Percentiles rank a stretch among this genome's conserved stretches.
Evolutionary conservation across 2,329 filamentous ascomycete genomes (phyloP).

Genomic region (Cephalotrichum gorgonifer): DNA sequence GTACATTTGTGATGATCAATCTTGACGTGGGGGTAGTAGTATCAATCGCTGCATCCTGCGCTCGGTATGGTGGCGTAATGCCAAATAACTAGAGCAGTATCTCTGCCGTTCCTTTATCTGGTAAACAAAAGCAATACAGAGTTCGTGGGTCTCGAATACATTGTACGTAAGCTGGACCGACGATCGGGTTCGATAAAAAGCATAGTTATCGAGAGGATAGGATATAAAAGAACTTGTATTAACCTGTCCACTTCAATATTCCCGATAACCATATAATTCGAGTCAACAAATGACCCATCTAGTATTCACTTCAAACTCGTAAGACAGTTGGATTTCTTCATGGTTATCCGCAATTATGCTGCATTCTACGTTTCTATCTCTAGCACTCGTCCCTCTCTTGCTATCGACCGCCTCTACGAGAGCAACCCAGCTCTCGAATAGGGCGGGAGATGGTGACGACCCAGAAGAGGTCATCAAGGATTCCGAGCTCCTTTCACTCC

Average conservation of each 20-base stretch:
- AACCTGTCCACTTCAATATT: too few relatives aligned
- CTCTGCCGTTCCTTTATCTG: too few relatives aligned
- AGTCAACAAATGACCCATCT: too few relatives aligned
- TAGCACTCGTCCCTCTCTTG: background rate
- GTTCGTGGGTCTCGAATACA: too few relatives aligned
- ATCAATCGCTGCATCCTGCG: background rate
- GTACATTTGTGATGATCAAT: too few relatives aligned
- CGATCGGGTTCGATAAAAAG: too few relatives aligned
- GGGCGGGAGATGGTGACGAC: background rate
- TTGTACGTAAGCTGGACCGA: too few relatives aligned
- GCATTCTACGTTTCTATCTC: background rate
- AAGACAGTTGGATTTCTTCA: background rate
- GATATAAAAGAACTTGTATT: too few relatives aligned
- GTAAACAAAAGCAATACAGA: too few relatives aligned
- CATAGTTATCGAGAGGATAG: too few relatives aligned
- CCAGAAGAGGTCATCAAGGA: background rate
- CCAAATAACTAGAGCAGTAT: too few relatives aligned
- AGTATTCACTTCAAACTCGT: background rate
- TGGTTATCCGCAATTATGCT: background rate
- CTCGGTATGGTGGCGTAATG: too few relatives aligned
- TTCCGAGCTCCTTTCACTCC: slow-evolving; percentile 53
- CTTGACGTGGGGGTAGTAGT: background rate
- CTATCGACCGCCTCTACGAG: background rate
- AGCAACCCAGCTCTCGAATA: background rate
- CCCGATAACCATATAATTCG: background rate